A percentile compares a stretch with the other conserved stretches of the same genome.
phyloP scores from a whole-genome alignment of 371 early-diverging fungal species.

The Mucor lusitanicus region DNA sequence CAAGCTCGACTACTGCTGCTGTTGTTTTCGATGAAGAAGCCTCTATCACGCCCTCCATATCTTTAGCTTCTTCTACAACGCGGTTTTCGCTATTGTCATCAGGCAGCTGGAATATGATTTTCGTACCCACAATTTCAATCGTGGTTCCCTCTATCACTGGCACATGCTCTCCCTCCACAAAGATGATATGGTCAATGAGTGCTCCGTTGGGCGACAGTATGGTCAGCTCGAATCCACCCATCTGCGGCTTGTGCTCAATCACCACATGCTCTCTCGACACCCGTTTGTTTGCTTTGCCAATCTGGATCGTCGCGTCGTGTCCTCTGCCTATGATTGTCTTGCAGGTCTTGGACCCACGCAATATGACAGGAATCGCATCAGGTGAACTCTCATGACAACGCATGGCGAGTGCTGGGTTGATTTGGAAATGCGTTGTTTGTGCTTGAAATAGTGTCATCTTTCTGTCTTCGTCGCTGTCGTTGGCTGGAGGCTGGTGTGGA shows the following conservation, averaged over 20 bases:
- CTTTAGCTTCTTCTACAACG: not conserved
- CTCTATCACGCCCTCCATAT: not conserved
- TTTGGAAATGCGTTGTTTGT: slow-evolving; percentile 22
- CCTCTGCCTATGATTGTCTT: slow-evolving; percentile 51
- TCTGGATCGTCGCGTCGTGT: slow-evolving; percentile 46
- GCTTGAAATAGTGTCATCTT: slow-evolving; percentile 17
- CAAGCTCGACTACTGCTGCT: too few species aligned
- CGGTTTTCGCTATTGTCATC: not conserved
- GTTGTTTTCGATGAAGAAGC: too few species aligned
- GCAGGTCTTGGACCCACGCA: slow-evolving; percentile 24
- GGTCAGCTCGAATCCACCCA: slow-evolving; percentile 41
- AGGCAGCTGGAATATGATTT: slow-evolving; percentile 20
- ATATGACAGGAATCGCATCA: slow-evolving; percentile 15
- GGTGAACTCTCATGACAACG: slow-evolving; percentile 22
- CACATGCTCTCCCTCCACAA: slow-evolving; percentile 27
- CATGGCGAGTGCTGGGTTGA: slow-evolving; percentile 17
- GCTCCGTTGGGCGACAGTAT: slow-evolving; percentile 53
- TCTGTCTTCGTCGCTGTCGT: too few species aligned
- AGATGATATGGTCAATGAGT: slow-evolving; percentile 29
- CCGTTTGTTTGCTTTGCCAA: slow-evolving; percentile 49
- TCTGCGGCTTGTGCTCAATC: slow-evolving; percentile 37
- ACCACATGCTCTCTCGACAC: slow-evolving; percentile 53
- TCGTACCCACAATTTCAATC: slow-evolving; percentile 33
- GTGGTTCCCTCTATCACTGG: slow-evolving; percentile 25
- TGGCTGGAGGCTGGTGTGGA: not conserved